Evolutionary conservation across 2,329 filamentous ascomycete species (phyloP), one percentile per base, ranked within the genome.

Genomic region (Ophiostoma triangulosporum): DNA sequence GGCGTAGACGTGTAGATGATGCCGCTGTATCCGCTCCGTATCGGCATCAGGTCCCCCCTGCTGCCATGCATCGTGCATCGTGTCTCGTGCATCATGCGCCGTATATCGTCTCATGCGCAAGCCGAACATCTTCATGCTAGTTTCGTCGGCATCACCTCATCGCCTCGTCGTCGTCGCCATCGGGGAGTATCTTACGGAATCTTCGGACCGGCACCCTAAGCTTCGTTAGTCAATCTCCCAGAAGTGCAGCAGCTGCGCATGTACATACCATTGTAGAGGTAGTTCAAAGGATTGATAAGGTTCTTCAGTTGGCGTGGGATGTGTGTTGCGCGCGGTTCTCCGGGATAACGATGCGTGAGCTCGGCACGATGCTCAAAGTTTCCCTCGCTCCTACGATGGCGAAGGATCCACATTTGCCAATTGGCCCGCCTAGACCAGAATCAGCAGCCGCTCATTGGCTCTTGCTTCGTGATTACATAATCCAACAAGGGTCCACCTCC

Each of bases 161-260:
- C 20, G 20, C 38, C 38, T 43, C 38, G 11, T 46, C 24, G 14
- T 46, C 14, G 11, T 26, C 11, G 22, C 31, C 4, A 33, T 45
- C 14, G 43, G 15, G 26, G 43, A 29, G 24, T 29, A 36, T 50
- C 72, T 76, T 69, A 79, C 76, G 73, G 74, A 64, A 79, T 68
- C 69, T 70, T 72, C 67, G 80, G 83, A 74, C 89, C 88, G 73
- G 86, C 86, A 74, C 86, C 86, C 84, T 83, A 60, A n/a, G 27
- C 15, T 32, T 17, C 15, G 17, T 33, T 15, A 40, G 43, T 29
- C 38, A 29, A 20, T 29, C 26, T 17, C 24, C 8, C n/a, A 31
- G 15, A 3, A 46, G 15, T 17, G 14, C 40, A 17, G 26, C 14
- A 8, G 26, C 15, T 20, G 26, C 15, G 3, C 11, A 3, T 5